These are phyloP conservation scores for Aspergillus pseudoglaucus DNA, from an alignment of 2,329 filamentous ascomycete species.

Conservation along the genomic window DNA sequence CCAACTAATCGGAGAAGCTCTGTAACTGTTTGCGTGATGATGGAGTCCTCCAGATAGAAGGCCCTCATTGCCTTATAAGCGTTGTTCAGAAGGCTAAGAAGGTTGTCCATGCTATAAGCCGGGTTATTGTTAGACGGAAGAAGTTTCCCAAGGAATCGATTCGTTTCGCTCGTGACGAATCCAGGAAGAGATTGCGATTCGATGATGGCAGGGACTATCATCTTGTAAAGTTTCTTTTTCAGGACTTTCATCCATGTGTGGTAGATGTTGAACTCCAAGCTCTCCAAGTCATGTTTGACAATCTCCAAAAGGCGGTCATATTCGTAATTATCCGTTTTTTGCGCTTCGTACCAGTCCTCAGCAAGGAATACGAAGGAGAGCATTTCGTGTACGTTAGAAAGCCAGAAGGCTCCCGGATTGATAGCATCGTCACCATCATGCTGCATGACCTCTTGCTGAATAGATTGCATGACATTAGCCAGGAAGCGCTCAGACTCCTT, in stretches of 20 bases:
- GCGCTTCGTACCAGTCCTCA: constrained; percentile 98
- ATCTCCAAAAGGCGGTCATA: constrained; percentile 96
- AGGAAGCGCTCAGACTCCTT: constrained; percentile 99
- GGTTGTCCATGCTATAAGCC: constrained; percentile 99
- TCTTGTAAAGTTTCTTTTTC: constrained; percentile 99
- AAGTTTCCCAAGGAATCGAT: constrained; percentile 95
- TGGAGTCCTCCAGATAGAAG: constrained; percentile 92
- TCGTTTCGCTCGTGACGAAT: constrained; percentile 98
- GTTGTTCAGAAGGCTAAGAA: constrained; percentile 90
- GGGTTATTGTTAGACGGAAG: constrained; percentile 82
- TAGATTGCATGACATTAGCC: constrained; percentile 98
- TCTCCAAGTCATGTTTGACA: constrained; percentile 97
- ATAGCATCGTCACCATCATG: constrained; percentile 96
- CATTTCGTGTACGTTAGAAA: constrained; percentile 99
- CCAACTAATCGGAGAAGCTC: constrained; percentile 89
- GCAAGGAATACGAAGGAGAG: constrained; percentile 98
- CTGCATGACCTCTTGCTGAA: constrained; percentile 98
- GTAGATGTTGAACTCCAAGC: constrained; percentile 99
- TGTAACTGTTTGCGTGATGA: constrained; percentile 91
- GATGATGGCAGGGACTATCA: constrained; percentile 99
- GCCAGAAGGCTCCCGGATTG: constrained; percentile 96
- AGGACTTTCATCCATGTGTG: constrained; percentile 99
- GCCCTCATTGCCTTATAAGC: constrained; percentile 99
- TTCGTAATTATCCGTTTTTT: constrained; percentile 99
- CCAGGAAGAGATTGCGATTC: constrained; percentile 96